Evolutionary conservation across 2,329 filamentous ascomycete genomes (phyloP).

Genomic region (Ascochyta clinopodiicola): DNA sequence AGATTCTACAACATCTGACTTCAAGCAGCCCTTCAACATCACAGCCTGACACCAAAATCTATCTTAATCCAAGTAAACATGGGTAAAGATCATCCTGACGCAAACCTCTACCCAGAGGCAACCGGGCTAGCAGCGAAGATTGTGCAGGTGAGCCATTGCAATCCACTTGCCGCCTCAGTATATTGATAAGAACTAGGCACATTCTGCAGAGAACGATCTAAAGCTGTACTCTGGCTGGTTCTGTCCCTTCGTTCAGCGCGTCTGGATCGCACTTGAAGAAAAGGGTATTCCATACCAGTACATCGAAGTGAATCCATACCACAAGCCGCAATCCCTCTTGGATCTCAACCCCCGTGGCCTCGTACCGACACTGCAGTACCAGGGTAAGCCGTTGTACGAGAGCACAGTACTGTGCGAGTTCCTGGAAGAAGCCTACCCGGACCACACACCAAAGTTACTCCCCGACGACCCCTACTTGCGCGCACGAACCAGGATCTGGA

Average conservation of each 20-base stretch:
- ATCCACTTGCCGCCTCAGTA: too few species aligned
- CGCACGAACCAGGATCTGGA: slow-evolving; percentile 74
- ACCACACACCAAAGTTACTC: slow-evolving; percentile 59
- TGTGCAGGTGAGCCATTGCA: slow-evolving; percentile 32
- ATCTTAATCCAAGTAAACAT: slow-evolving; percentile 21
- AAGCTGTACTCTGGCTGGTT: slow-evolving; percentile 80
- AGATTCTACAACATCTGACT: neutral
- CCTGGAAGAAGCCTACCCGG: slow-evolving; percentile 72
- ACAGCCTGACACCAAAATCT: neutral
- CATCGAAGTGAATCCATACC: slow-evolving; percentile 73
- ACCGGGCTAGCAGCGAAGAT: slow-evolving; percentile 40
- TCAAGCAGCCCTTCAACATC: slow-evolving; percentile 18
- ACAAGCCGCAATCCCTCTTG: slow-evolving; percentile 72
- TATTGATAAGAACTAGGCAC: slow-evolving; percentile 27
- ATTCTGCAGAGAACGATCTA: slow-evolving; percentile 54
- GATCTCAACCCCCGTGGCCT: slow-evolving; percentile 76
- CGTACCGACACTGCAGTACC: slow-evolving; percentile 70
- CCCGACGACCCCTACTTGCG: slow-evolving; percentile 68
- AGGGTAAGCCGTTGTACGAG: slow-evolving; percentile 71
- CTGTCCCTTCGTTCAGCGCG: slow-evolving; percentile 71
- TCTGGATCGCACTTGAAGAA: slow-evolving; percentile 76
- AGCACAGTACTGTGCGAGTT: slow-evolving; percentile 77
- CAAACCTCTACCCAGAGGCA: slow-evolving; percentile 44
- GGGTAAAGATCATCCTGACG: slow-evolving; percentile 45
- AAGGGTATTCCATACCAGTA: slow-evolving; percentile 78